Evolutionary conservation across 805 yeast species (phyloP), one percentile per base, ranked within the genome.

Genomic region (Ogataea zsoltii): DNA sequence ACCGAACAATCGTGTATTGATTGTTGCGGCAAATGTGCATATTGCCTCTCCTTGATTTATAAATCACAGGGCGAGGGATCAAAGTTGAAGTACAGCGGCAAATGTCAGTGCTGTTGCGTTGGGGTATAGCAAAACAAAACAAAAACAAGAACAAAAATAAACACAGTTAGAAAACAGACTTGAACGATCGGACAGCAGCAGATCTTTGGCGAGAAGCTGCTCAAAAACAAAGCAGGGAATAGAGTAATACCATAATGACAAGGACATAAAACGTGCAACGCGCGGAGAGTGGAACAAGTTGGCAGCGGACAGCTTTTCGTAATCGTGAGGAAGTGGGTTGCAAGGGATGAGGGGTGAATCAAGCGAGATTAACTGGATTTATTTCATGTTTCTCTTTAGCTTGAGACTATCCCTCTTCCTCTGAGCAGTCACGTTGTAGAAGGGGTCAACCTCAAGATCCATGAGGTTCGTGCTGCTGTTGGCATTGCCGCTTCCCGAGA

Each of bases 361-460:
- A 29, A n/a, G 15, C 13, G n/a, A n/a, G n/a, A n/a, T n/a, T n/a
- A 28, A 4, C 31, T 7, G 31, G 5, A 6, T 2, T 45, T 33
- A 62, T 39, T 55, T 61, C 62, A 60, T 53, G 42, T 59, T 60
- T 55, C 81, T 71, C 57, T 77, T 77, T 55, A 76, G 57, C 46
- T 76, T 72, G 50, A 77, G 57, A 51, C 77, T 70, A 49, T 77
- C 81, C 53, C 82, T 70, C 57, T 77, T 77, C 48, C 82, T 66
- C 50, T 72, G 73, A 21, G 76, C 70, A 1, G 80, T 77, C 23
- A 69, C 74, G 49, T 76, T 76, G 53, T 56, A 66, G 28, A 63
- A 49, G 2, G 68, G 66, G 46, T 63, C 67, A 10, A 60, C 51
- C 30, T 61, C 63, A 7, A 59, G 17, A 30, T 60, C 66, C 33